A percentile compares a stretch with the other conserved stretches of the same genome.
Conservation (phyloP, 1,284 basidiomycete species). For the Trametes hirsuta region DNA sequence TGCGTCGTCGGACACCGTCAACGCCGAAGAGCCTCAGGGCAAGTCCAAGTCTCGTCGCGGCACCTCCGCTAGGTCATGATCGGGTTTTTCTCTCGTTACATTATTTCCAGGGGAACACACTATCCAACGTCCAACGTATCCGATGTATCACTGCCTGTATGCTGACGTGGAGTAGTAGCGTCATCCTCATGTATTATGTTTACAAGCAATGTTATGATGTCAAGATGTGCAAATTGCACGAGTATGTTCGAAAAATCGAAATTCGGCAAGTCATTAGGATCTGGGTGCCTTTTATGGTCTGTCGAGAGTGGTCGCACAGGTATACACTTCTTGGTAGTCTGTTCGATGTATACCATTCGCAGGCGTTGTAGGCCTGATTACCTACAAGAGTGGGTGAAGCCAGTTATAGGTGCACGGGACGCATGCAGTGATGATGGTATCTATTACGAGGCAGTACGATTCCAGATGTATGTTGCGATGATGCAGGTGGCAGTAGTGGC, state of each 20-base stretch:
- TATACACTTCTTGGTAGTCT: background rate
- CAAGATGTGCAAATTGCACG: no score
- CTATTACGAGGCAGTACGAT: slow-evolving; percentile 10
- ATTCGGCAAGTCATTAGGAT: no score
- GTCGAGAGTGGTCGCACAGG: background rate
- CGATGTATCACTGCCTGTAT: background rate
- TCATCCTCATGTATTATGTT: background rate
- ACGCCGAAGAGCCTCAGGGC: slow-evolving; percentile 19
- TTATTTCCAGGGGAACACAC: background rate
- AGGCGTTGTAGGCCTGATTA: background rate
- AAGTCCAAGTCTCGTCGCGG: slow-evolving; percentile 19
- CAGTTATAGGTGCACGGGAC: background rate
- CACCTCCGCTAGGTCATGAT: slow-evolving; percentile 12
- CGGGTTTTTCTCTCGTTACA: background rate
- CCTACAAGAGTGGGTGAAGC: background rate
- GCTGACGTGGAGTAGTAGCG: background rate
- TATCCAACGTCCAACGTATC: background rate
- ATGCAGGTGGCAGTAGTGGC: background rate
- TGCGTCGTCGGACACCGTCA: slow-evolving; percentile 24
- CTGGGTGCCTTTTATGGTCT: background rate
- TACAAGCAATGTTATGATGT: background rate
- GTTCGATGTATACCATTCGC: background rate
- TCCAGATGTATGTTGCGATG: slow-evolving; percentile 2
- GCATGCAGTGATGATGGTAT: background rate
- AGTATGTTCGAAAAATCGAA: background rate